Evolutionary conservation across 2,329 filamentous ascomycete species (phyloP), one percentile per base, ranked within the genome.

Genomic region (Paraphaeosphaeria sporulosa): DNA sequence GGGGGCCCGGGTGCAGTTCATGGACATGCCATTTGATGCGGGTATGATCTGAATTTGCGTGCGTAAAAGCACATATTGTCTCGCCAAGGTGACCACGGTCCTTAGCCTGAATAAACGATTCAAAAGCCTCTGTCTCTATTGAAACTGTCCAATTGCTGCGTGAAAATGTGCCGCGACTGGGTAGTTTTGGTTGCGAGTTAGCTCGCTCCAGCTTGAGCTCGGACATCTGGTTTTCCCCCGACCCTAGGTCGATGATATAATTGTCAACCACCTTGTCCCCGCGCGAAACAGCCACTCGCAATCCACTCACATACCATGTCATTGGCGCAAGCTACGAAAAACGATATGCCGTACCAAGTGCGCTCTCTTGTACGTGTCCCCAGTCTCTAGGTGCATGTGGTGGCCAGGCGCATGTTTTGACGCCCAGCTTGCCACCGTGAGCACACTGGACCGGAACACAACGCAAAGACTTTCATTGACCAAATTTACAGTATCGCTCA

Each of bases 401-500:
- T 38, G n/a, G 30, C 51, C 19, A 48, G 15, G 50, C 34, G 17
- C 34, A 21, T 30, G 46, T 36, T n/a, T 49, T 17, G 50, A 46
- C 15, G 34, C 25, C 17, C 36, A 13, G 30, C 46, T 21, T n/a
- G 27, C 25, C 38, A 38, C 15, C 46, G 7, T 19, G 30, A 19
- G 27, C 38, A 36, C 25, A 25, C 27, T 21, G 9, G 15, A 9
- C 51, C 30, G 40, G 17, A 46, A 7, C 12, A n/a, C 19, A 53
- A 27, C 40, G 9, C 17, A n/a, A 44, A 51, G 17, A 46, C 23
- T 5, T 6, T 44, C 6, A 32, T 54, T 67, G 46, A 71, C 47
- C 42, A 19, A 2, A 4, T 19, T 17, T 38, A 54, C 65, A 97
- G 94, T 98, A 97, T 81, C 94, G 95, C 68, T 94, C 94, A 74